Conservation (phyloP, 2,329 filamentous ascomycete species). For the Calonectria pseudoturangicola region DNA sequence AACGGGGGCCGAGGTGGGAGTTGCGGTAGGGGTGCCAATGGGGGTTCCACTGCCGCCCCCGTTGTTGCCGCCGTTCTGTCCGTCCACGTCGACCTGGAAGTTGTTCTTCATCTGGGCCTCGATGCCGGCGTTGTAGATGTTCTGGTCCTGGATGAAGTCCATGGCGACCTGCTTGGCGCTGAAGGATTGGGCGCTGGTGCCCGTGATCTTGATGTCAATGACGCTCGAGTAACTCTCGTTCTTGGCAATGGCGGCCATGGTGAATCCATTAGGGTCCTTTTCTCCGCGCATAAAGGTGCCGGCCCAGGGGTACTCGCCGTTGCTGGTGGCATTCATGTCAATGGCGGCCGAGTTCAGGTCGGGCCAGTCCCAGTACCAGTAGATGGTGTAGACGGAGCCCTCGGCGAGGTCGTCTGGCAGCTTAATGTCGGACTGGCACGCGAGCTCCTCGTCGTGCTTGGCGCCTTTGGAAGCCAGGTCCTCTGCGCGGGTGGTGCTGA, state of each 20-base stretch:
- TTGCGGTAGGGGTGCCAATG: conserved; percentile 41
- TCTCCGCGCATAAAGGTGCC: conserved; percentile 64
- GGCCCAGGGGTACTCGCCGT: conserved; percentile 65
- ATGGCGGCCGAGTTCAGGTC: conserved; percentile 69
- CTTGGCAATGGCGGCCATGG: conserved; percentile 57
- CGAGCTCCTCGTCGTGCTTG: conserved; percentile 75
- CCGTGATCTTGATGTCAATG: conserved; percentile 63
- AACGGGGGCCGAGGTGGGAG: conserved; percentile 25
- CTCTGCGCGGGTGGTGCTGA: conserved; percentile 76
- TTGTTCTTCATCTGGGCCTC: conserved; percentile 66
- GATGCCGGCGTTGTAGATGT: conserved; percentile 67
- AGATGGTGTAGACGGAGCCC: conserved; percentile 84
- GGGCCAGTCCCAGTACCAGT: conserved; percentile 99
- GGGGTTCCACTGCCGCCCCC: conserved; percentile 46
- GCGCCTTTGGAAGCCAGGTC: conserved; percentile 72
- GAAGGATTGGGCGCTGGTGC: conserved; percentile 49
- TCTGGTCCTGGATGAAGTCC: conserved; percentile 60
- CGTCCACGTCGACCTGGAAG: conserved; percentile 65
- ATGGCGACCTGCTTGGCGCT: conserved; percentile 49
- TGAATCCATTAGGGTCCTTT: conserved; percentile 61
- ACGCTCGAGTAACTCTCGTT: conserved; percentile 66
- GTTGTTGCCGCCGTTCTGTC: conserved; percentile 44
- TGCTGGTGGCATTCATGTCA: conserved; percentile 62
- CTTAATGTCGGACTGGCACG: conserved; percentile 88
- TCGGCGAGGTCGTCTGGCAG: conserved; percentile 80